Percentiles rank a stretch among this genome's conserved stretches.
phyloP scores from a whole-genome alignment of 2,329 filamentous ascomycete genomes.

The Claviceps fusiformis region DNA sequence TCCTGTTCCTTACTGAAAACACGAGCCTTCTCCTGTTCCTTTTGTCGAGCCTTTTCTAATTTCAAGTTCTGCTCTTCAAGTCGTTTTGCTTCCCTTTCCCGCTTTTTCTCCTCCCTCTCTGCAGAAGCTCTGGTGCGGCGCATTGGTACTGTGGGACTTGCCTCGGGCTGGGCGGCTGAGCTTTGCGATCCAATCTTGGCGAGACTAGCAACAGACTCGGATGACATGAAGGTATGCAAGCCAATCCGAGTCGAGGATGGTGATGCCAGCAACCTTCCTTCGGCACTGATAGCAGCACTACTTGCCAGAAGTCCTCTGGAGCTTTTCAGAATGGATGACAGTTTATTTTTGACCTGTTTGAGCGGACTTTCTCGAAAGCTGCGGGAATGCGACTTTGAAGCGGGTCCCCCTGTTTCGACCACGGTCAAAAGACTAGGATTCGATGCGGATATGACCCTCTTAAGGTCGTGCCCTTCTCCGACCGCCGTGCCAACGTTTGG shows the following conservation, averaged over 20 bases:
- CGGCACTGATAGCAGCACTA: slow-evolving; percentile 50
- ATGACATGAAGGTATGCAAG: slow-evolving; percentile 30
- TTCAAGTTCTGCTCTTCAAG: slow-evolving; percentile 47
- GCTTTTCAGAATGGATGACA: slow-evolving; percentile 81
- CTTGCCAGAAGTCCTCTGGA: slow-evolving; percentile 78
- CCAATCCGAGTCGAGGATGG: slow-evolving; percentile 36
- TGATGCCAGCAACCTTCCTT: slow-evolving; percentile 45
- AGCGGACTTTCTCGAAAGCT: slow-evolving; percentile 60
- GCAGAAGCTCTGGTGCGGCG: slow-evolving; percentile 44
- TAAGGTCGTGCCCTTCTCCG: slow-evolving; percentile 22
- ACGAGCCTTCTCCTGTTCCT: slow-evolving; percentile 55
- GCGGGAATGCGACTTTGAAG: slow-evolving; percentile 42
- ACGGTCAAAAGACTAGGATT: slow-evolving; percentile 40
- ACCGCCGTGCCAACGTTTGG: slow-evolving; percentile 13
- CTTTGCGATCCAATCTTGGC: slow-evolving; percentile 10
- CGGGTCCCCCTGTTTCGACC: slow-evolving; percentile 24
- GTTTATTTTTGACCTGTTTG: slow-evolving; percentile 83
- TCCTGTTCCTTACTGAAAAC: slow-evolving; percentile 46
- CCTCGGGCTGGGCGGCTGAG: slow-evolving; percentile 8
- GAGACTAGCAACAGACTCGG: slow-evolving; percentile 29
- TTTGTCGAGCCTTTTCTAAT: slow-evolving; percentile 53
- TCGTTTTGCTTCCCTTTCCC: slow-evolving; percentile 50
- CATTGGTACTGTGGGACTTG: slow-evolving; percentile 29
- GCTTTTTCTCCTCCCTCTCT: slow-evolving; percentile 51
- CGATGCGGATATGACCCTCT: slow-evolving; percentile 49